These are phyloP conservation scores for Stagonosporopsis vannaccii DNA, from an alignment of 2,329 filamentous ascomycete species.

Conservation along the genomic window DNA sequence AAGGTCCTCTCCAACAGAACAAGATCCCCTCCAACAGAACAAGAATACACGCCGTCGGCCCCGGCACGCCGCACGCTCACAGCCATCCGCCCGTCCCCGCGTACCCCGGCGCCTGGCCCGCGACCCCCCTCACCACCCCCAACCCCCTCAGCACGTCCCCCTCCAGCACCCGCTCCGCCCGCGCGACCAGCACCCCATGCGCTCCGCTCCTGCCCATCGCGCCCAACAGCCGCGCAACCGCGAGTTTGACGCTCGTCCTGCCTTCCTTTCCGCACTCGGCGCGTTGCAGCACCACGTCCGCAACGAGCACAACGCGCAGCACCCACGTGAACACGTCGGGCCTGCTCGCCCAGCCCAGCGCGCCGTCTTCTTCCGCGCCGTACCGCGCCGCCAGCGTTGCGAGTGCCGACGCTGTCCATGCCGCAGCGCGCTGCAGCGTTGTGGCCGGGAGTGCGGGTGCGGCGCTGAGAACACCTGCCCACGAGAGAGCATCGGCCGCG, in stretches of 20 bases:
- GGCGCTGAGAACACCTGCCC: slow-evolving; percentile 62
- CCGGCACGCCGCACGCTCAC: not conserved
- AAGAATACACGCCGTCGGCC: too few species aligned
- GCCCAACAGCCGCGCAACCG: not conserved
- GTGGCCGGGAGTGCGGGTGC: slow-evolving; percentile 34
- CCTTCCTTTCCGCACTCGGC: too few species aligned
- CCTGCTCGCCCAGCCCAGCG: slow-evolving; percentile 76
- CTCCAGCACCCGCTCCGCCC: slow-evolving; percentile 1
- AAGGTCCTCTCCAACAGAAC: too few species aligned
- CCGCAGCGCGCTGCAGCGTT: slow-evolving; percentile 21
- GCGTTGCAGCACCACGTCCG: slow-evolving; percentile 49
- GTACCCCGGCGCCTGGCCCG: slow-evolving; percentile 9
- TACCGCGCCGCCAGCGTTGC: slow-evolving; percentile 49
- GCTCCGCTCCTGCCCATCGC: not conserved
- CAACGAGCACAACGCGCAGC: slow-evolving; percentile 52
- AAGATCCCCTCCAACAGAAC: too few species aligned
- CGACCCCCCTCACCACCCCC: slow-evolving; percentile 6
- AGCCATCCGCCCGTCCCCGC: slow-evolving; percentile 3
- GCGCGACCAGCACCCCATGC: not conserved
- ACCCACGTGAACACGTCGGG: slow-evolving; percentile 71
- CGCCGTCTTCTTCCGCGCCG: slow-evolving; percentile 62
- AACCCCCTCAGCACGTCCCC: slow-evolving; percentile 5
- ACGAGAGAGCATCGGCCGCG: slow-evolving; percentile 74
- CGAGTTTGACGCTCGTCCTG: slow-evolving; percentile 12
- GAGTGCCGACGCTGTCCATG: slow-evolving; percentile 64